Evolutionary conservation across 2,329 filamentous ascomycete genomes (phyloP), one percentile per base, ranked within the genome.

Genomic region (Neofusicoccum umdonicola): DNA sequence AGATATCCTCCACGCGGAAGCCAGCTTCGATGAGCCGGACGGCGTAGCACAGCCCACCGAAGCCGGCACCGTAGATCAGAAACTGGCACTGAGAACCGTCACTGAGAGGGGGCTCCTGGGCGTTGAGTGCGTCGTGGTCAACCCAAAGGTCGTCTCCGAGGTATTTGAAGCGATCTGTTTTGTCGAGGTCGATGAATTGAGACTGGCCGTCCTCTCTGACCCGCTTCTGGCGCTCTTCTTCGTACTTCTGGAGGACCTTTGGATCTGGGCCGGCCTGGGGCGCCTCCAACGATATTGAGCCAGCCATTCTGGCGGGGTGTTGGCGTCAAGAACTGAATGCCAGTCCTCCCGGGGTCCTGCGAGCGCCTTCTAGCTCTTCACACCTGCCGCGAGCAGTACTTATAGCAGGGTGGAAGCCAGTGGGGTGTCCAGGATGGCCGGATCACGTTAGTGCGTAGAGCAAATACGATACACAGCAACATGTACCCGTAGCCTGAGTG

Each of bases 31-130:
- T 70, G 22, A 82, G 67, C 2, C 76, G 71, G 1, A 76, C 76
- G 4, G 79, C 80, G 63, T 76, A 76, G 4, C 81, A 69, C 27
- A 82, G 75, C 5, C 80, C 81, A 9, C 77, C 78, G 67, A 76
- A 81, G 1, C 81, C 82, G 7, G 77, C 80, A 11, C 82, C 81
- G 11, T 81, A 69, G 37, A 83, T 78, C 15, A 78, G 66, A 27
- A 73, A 47, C 67, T 69, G 71, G 56, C 62, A 66, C 9, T 62
- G 34, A 11, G 48, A 48, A 15, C 61, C 61, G 19, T 42, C 41
- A 11, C 39, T 44, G 27, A 66, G 42, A 4, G 57, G 22, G n/a
- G 42, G 19, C 15, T 17, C 22, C 27, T 60, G 52, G n/a, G 62
- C 44, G 27, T 51, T 58, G n/a, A 44, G 22, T 17, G 58, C 50